Base-by-base conservation (phyloP, 2,329 filamentous ascomycete species). In the Penicillium freii region DNA sequence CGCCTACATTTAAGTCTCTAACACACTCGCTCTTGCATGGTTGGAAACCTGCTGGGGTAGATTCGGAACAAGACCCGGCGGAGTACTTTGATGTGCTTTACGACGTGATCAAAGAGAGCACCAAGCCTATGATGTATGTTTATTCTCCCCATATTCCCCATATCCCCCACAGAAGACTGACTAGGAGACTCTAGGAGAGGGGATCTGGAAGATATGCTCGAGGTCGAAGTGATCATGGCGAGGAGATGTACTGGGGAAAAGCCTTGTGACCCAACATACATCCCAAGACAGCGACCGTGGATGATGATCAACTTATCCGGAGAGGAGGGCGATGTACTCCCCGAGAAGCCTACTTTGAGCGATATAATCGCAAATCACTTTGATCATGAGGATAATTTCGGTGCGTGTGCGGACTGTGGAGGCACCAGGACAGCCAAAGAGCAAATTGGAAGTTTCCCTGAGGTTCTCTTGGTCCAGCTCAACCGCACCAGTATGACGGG, bases 381-480 rank as follows among this genome's bases (percentile, higher is more conserved):
- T 23, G 40, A 21, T 5, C 21, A 34, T 19, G 5, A 15, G 8
- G 29, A 47, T 13, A 1, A 39, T 13, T 9, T 15, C 11, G n/a
- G 8, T 3, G 5, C 1, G 1, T 61, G 59, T 31, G 21, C 19
- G 0, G 31, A 29, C 5, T 69, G 66, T 34, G 33, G 51, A 8
- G 29, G 33, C 27, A 11, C 2, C 3, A 23, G 5, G 11, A 10
- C n/a, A 25, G 17, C 38, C 25, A 11, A 19, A 27, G 57, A 62
- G 4, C 29, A 39, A 8, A 51, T 69, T 27, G 31, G 17, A 3
- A 23, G 56, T 7, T 47, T 56, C 3, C 63, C 67, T 0, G 66
- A 72, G 36, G 17, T 65, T 10, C 56, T 72, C 34, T 39, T 70
- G 13, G 33, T 71, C 21, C 57, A 63, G 8, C 33, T 70, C 17